Base-by-base conservation (phyloP, 2,329 filamentous ascomycete species). In the Botrytis fragariae region DNA sequence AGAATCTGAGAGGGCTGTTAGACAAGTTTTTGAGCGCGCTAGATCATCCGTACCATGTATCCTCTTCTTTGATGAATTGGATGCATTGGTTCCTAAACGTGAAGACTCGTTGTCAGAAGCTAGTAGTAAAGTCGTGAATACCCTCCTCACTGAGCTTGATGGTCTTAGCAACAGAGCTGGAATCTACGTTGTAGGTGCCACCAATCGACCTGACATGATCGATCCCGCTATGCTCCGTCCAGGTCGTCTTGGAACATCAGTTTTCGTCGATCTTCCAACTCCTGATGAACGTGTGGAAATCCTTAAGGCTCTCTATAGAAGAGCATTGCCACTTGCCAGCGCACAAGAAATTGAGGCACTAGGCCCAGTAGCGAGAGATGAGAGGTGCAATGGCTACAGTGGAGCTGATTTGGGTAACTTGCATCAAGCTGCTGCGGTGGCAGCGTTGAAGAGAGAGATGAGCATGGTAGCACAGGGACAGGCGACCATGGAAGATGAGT, bases 61-160 rank as follows among this genome's bases (percentile, higher is more conserved):
- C 72, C 91, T 99, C 74, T 98, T 99, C 87, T 98, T 99, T 81
- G 96, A 99, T 81, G 96, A 99, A 83, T 88, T 99, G 70, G 96
- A 99, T 82, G 95, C 96, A 0, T 86, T 99, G 4, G 95, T 96
- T 0, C 95, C 95, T 0, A 91, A 91, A 69, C 90, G 96, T 72
- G 94, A 95, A 79, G 92, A 92, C 72, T 87, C 87, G 1, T 88
- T 93, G 3, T 93, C 91, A 3, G 95, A 98, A 81, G 92, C 94
- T 9, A 93, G 92, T 64, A 91, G 93, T 1, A 90, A 96, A 48
- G 93, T 99, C 4, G 96, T 99, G 77, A 98, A 98, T 81, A 97
- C 95, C 0, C 87, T 99, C 0, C 90, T 99, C 45, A 97, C 96
- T 0, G 96, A 99, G 81, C 88, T 99, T 1, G 96, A 99, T 79